Conservation (phyloP, 805 yeast species). For the Saccharomycopsis lassenensis region DNA sequence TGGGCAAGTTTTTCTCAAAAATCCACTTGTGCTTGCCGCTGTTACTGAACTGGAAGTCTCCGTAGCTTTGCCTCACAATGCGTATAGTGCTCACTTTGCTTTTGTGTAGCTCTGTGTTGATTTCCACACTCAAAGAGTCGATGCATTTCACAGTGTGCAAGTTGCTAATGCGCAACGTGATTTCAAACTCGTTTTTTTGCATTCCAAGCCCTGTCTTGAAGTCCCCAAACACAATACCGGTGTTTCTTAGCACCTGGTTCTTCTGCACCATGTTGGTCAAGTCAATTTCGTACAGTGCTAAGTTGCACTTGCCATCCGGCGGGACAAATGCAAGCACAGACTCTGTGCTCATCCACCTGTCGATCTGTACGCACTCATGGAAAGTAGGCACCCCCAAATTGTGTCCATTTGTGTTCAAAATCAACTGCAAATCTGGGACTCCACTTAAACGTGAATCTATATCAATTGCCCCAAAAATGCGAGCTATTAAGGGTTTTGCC, state of each 20-base stretch:
- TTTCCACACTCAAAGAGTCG: slow-evolving; percentile 35
- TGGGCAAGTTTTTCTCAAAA: slow-evolving; percentile 42
- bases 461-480: slow-evolving; percentile 51
- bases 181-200: slow-evolving; percentile 49
- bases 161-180: slow-evolving; percentile 37
- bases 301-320: slow-evolving; percentile 67
- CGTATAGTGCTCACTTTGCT: slow-evolving; percentile 32
- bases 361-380: slow-evolving; percentile 57
- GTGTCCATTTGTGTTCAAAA: slow-evolving; percentile 36
- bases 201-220: slow-evolving; percentile 43
- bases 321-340: slow-evolving; percentile 56
- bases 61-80: slow-evolving; percentile 58
- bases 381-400: slow-evolving; percentile 49
- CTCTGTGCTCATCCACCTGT: slow-evolving; percentile 32
- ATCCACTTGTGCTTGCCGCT: slow-evolving; percentile 56
- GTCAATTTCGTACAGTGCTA: slow-evolving; percentile 57
- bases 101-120: slow-evolving; percentile 25
- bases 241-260: slow-evolving; percentile 19
- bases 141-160: slow-evolving; percentile 35
- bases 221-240: slow-evolving; percentile 49
- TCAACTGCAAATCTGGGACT: slow-evolving; percentile 56
- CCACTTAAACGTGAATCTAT: slow-evolving; percentile 69
- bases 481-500: slow-evolving; percentile 38
- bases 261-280: slow-evolving; percentile 23
- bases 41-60: slow-evolving; percentile 53